Evolutionary conservation across 2,329 filamentous ascomycete genomes (phyloP).

Genomic region (Pseudogymnoascus sp.): DNA sequence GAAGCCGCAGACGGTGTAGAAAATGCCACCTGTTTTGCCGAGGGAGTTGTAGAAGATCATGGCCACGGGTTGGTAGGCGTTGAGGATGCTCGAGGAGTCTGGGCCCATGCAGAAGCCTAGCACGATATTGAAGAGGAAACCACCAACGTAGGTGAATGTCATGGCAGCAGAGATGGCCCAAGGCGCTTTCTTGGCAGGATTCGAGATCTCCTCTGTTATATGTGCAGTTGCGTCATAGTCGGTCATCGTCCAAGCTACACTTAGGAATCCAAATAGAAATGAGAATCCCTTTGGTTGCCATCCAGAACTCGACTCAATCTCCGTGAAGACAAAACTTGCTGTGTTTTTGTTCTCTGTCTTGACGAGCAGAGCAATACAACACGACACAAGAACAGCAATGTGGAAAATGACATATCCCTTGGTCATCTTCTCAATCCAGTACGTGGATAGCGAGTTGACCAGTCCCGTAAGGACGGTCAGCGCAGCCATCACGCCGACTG

Average conservation of each 20-base stretch:
- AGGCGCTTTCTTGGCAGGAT: conserved; percentile 43
- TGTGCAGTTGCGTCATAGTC: conserved; percentile 40
- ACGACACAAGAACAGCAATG: conserved; percentile 41
- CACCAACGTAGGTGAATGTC: conserved; percentile 45
- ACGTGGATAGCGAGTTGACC: conserved; percentile 47
- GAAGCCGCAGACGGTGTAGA: conserved; percentile 47
- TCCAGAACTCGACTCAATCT: conserved; percentile 41
- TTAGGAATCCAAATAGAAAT: conserved; percentile 53
- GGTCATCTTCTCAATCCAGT: conserved; percentile 50
- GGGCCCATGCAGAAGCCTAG: conserved; percentile 48
- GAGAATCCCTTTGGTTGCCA: conserved; percentile 47
- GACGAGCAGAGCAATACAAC: conserved; percentile 41
- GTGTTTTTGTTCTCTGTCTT: conserved; percentile 42
- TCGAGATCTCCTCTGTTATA: conserved; percentile 44
- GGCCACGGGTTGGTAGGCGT: conserved; percentile 42
- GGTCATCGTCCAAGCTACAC: conserved; percentile 55
- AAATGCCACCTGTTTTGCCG: conserved; percentile 42
- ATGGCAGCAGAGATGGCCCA: conserved; percentile 49
- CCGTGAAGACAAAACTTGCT: conserved; percentile 45
- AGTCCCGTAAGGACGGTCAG: conserved; percentile 42
- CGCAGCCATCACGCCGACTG: conserved; percentile 47
- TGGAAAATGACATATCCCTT: conserved; percentile 51
- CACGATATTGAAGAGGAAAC: conserved; percentile 50
- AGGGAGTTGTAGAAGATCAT: conserved; percentile 51
- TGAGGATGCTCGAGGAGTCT: conserved; percentile 31